Conservation (phyloP, 2,329 filamentous ascomycete species). For the Coleophoma cylindrospora region DNA sequence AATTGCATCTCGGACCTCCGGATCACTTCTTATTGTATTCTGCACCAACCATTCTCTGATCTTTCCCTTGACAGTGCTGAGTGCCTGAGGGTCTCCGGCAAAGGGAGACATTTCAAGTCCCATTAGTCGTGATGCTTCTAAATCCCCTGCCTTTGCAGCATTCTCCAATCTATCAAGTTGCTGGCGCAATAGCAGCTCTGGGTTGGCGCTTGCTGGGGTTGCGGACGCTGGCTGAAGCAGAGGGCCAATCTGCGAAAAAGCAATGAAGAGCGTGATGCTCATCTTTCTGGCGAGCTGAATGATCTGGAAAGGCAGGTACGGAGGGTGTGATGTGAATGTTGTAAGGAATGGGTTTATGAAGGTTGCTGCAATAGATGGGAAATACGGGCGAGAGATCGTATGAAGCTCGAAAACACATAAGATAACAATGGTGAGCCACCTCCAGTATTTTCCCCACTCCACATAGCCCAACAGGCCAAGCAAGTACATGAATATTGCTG, state of each 20-base stretch:
- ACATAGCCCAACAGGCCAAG: conserved; percentile 63
- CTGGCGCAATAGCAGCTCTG: conserved; percentile 48
- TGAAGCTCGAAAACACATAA: conserved; percentile 54
- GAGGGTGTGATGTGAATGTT: conserved; percentile 38
- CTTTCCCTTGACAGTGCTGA: conserved; percentile 60
- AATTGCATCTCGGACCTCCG: conserved; percentile 77
- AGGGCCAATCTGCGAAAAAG: conserved; percentile 74
- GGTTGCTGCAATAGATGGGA: conserved; percentile 38
- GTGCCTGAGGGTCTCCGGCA: conserved; percentile 61
- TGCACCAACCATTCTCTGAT: conserved; percentile 85
- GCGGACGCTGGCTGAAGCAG: conserved; percentile 40
- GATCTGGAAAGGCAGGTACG: conserved; percentile 81
- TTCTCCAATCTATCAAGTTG: conserved; percentile 64
- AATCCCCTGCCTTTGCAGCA: conserved; percentile 53
- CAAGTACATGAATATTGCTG: conserved; percentile 52
- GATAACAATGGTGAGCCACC: conserved; percentile 51
- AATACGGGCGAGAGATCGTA: conserved; percentile 47
- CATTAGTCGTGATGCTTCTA: conserved; percentile 66
- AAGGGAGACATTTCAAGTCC: conserved; percentile 80
- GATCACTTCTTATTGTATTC: conserved; percentile 75
- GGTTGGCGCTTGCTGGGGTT: conserved; percentile 27
- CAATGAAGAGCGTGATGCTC: conserved; percentile 75
- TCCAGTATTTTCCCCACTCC: conserved; percentile 61
- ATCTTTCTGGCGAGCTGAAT: conserved; percentile 71
- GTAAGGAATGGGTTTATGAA: conserved; percentile 39